A percentile compares a stretch with the other conserved stretches of the same genome.
phyloP scores from a whole-genome alignment of 306 rosid genomes.

The Sindora glabra region DNA sequence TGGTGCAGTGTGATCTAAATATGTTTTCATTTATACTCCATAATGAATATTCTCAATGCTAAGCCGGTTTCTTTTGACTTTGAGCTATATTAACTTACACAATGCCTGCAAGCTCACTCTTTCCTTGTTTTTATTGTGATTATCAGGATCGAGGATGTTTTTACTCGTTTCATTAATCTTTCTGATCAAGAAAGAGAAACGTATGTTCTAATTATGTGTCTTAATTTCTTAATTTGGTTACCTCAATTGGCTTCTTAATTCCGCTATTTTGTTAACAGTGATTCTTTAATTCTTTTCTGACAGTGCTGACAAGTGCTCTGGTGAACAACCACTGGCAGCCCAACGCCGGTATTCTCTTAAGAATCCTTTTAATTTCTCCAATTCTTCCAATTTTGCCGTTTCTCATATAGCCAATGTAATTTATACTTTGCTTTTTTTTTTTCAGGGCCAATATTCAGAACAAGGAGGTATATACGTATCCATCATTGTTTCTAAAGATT shows the following conservation, averaged over 20 bases:
- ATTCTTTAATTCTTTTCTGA: constrained; percentile 15
- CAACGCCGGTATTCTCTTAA: constrained; percentile 31
- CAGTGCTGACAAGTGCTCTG: constrained; percentile 43
- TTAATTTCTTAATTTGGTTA: not conserved
- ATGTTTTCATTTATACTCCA: too few species aligned
- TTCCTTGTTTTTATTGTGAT: not conserved
- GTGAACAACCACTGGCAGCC: constrained; percentile 12
- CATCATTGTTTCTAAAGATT: too few species aligned
- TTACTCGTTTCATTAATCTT: constrained; percentile 71
- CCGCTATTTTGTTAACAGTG: constrained; percentile 14
- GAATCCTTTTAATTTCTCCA: not conserved
- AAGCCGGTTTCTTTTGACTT: not conserved
- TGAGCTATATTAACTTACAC: too few species aligned
- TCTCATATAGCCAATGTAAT: not conserved
- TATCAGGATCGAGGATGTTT: constrained; percentile 79
- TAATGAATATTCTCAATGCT: too few species aligned
- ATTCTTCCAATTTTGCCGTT: not conserved
- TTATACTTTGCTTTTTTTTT: not conserved
- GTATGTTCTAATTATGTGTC: constrained; percentile 23
- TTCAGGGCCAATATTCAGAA: constrained; percentile 74
- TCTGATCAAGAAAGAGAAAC: constrained; percentile 75
- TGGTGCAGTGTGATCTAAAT: too few species aligned
- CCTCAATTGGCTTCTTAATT: not conserved
- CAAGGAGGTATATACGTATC: constrained; percentile 81
- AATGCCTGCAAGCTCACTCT: too few species aligned